A percentile compares a stretch with the other conserved stretches of the same genome.
Evolutionary conservation across 164 flowering plant genomes (phyloP).

Genomic region (Stephania japonica): DNA sequence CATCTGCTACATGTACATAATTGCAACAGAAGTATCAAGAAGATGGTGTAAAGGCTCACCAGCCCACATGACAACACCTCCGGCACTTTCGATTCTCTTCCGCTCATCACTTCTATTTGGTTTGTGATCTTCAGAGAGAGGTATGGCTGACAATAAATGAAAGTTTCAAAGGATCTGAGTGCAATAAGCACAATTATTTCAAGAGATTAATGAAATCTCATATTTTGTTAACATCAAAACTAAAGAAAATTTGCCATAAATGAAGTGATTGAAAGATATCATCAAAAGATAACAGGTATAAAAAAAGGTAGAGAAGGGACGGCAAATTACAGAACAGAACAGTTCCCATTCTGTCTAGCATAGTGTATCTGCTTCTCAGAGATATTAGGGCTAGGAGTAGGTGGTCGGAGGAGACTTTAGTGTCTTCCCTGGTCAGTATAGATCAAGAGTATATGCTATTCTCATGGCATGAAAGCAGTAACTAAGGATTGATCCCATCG

Average conservation of each 20-base stretch:
- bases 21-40: not conserved
- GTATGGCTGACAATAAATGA: conserved; percentile 51
- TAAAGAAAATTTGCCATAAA: not conserved
- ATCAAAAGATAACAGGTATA: no score
- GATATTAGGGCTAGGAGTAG: no score
- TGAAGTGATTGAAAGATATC: no score
- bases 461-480: no score
- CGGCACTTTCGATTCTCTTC: conserved; percentile 95
- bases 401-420: no score
- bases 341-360: no score
- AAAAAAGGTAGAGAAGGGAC: no score
- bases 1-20: not conserved
- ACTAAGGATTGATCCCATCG: no score
- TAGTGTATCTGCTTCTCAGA: no score
- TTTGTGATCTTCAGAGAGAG: conserved; percentile 97
- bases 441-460: no score
- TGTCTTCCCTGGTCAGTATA: no score
- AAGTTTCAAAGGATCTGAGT: not conserved
- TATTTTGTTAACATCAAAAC: not conserved
- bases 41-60: conserved; percentile 37
- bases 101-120: conserved; percentile 96
- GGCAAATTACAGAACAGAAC: no score
- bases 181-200: not conserved
- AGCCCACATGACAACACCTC: conserved; percentile 99
- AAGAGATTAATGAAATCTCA: not conserved